Base-by-base conservation (phyloP, 2,329 filamentous ascomycete species). In the Fusarium burgessii region DNA sequence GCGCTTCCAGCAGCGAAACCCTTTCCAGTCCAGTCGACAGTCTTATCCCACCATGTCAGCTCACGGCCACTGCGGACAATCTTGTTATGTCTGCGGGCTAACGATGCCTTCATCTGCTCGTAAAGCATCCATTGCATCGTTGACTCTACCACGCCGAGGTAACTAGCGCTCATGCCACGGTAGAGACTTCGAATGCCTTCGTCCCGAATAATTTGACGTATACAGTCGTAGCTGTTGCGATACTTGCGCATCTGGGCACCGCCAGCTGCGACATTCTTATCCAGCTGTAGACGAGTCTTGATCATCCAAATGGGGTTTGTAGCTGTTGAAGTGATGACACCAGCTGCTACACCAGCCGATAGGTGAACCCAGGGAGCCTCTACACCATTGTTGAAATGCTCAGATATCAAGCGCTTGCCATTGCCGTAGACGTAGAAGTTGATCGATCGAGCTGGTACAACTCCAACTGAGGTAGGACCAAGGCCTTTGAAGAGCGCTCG, bases 291-390 rank as follows among this genome's bases (percentile, higher is more conserved):
- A 35, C 95, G 87, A 42, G 95, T 98, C 86, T 98, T 98, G 78
- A 98, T 90, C 70, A 98, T 88, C 95, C 95, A 98, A 77, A 98
- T 97, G 3, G 95, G 95, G 81, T 98, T 98, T 40, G 95, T 98
- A 25, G 92, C 93, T 2, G 95, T 98, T 49, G 93, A 93, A 0
- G 95, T 98, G 10, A 91, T 91, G 45, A 98, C 88, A 4, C 95
- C 95, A 2, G 95, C 94, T 18, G 88, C 86, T 3, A 92, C 89
- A 8, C 93, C 95, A 2, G 94, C 91, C 49, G 88, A 84, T 12
- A 97, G 85, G 79, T 97, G 94, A 14, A 97, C 90, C 86, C 89
- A 92, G 1, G 92, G 88, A 17, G 89, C 88, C 77, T 94, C 89
- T 74, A 90, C 79, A 51, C 91, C 89, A 73, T 89, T 78, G 81